Base-by-base conservation (phyloP, 768 basidiomycete species). In the Auriscalpium orientale region DNA sequence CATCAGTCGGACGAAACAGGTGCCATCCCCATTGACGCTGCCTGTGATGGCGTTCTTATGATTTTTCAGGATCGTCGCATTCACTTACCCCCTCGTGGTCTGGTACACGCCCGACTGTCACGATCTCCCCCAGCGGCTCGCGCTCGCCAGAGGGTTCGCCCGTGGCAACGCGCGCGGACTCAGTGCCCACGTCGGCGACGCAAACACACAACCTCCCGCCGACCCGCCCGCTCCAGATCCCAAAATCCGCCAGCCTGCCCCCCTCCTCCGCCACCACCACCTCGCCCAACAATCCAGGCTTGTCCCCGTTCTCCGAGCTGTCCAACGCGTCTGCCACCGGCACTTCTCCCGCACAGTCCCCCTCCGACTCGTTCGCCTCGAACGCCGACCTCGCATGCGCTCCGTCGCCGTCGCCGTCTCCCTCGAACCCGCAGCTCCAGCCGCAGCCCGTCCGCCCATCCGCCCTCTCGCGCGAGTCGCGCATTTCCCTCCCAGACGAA, bases 401-500 rank as follows among this genome's bases (percentile, higher is more conserved):
- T 5, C 22, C 15, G 4, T 20, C 46, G 6, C 46, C 10, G 20
- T 18, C 46, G 21, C 28, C 21, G 46, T n/a, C 28, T 18, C 11
- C 40, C n/a, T 51, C 46, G 51, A 46, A 59, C 22, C 35, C 54
- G 35, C 51, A 48, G 21, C 56, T 15, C 40, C 64, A 50, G 35
- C 21, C 55, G 38, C 44, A 45, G 28, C 43, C 21, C 43, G 22
- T 33, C 51, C 15, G 11, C 56, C 46, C 8, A 65, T 65, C 58
- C 67, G 69, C n/a, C 66, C 61, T 74, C 16, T 79, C 80, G n/a
- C 79, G 84, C 54, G 84, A 85, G 51, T 89, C 87, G 9, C 78
- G 79, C 21, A 79, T 85, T 50, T 81, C 84, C 36, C 74, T 90
- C 38, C 86, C 89, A 1, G 87, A 90, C 54, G 90, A 91, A 67